Percentiles rank a stretch among this genome's conserved stretches.
Evolutionary conservation across 192 early-diverging fungal species (phyloP).

Genomic region (Geranomyces variabilis): DNA sequence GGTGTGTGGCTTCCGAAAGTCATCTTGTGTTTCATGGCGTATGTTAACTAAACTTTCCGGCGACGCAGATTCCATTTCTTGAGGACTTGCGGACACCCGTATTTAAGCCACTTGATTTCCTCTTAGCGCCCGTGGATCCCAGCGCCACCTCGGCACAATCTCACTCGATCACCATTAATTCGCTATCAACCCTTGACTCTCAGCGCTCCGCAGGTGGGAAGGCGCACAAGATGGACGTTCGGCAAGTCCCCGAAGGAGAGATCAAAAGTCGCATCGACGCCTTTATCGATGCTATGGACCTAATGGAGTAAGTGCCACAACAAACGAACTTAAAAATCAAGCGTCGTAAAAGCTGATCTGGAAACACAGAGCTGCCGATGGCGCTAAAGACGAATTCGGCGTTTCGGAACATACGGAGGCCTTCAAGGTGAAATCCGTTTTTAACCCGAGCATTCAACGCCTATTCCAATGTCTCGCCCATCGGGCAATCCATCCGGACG

Average conservation of each 20-base stretch:
- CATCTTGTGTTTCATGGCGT: neutral
- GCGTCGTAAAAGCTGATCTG: too few relatives aligned
- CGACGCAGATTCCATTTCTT: constrained; percentile 61
- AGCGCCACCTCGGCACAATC: neutral
- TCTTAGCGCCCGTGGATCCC: constrained; percentile 1
- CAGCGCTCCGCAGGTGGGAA: neutral
- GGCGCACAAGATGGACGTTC: constrained; percentile 41
- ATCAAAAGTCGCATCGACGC: constrained; percentile 54
- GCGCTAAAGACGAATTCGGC: neutral
- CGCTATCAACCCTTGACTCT: neutral
- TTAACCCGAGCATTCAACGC: constrained; percentile 64
- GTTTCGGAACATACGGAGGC: constrained; percentile 38
- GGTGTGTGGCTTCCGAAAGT: constrained; percentile 1
- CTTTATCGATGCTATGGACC: constrained; percentile 63
- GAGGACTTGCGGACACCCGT: constrained; percentile 64
- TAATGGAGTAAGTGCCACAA: constrained; percentile 46
- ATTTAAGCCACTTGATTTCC: constrained; percentile 55
- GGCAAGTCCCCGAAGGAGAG: constrained; percentile 52
- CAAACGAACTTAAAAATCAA: too few relatives aligned
- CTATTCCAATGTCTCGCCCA: constrained; percentile 59
- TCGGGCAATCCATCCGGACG: constrained; percentile 60
- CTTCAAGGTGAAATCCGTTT: constrained; percentile 55
- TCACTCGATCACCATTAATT: neutral
- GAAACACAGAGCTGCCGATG: too few relatives aligned
- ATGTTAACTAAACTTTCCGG: neutral